Evolutionary conservation across 257 asterid genomes (phyloP).

Genomic region (Rauvolfia tetraphylla): DNA sequence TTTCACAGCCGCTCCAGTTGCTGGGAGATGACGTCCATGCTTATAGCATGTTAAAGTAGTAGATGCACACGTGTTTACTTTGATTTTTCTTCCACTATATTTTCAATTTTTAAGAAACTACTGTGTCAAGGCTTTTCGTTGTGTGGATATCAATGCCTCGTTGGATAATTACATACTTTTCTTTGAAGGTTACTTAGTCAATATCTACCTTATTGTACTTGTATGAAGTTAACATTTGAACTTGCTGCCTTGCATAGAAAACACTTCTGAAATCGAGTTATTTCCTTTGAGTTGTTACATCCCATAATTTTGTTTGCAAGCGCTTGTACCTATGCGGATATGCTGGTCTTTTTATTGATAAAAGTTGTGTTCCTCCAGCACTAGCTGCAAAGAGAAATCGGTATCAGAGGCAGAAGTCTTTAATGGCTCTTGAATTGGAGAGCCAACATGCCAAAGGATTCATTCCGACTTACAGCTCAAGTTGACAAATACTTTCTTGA

Average conservation of each 20-base stretch:
- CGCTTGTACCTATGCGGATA: background rate
- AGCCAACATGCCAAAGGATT: conserved; percentile 98
- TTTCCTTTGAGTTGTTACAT: background rate
- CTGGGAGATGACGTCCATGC: background rate
- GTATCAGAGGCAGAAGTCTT: conserved; percentile 82
- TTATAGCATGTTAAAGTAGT: background rate
- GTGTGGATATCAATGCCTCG: background rate
- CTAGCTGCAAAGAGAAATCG: conserved; percentile 81
- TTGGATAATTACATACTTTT: background rate
- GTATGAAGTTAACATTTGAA: background rate
- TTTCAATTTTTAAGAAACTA: background rate
- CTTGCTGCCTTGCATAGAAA: background rate
- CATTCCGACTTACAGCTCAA: conserved; percentile 64
- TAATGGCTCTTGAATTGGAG: conserved; percentile 92
- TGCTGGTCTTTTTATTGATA: background rate
- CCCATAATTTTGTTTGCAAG: background rate
- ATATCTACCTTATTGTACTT: background rate
- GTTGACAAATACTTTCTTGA: conserved; percentile 31
- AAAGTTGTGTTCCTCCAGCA: conserved; percentile 40
- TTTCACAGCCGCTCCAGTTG: background rate
- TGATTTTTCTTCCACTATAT: background rate
- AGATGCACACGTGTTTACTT: background rate
- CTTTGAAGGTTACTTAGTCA: background rate
- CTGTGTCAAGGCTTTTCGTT: background rate
- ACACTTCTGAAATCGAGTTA: background rate